phyloP scores from a whole-genome alignment of 2,329 filamentous ascomycete species.

The Hymenoscyphus fraxineus region DNA sequence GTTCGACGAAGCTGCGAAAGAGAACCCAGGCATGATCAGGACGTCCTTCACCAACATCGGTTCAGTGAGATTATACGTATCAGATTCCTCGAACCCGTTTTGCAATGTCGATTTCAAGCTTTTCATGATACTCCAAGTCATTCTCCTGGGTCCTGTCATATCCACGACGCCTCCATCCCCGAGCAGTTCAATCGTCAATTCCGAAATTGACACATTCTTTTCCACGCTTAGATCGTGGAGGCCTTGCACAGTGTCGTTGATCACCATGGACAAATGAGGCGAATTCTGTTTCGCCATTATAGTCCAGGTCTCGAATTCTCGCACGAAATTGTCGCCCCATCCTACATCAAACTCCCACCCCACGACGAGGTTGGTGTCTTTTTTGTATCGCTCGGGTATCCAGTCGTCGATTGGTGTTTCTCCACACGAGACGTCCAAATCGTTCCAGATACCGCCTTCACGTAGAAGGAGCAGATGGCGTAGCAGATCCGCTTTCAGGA shows the following conservation, averaged over 20 bases:
- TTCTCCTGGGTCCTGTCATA: constrained; percentile 29
- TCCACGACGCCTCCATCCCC: constrained; percentile 33
- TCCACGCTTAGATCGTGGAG: constrained; percentile 16
- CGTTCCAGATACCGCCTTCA: constrained; percentile 40
- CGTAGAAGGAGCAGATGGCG: constrained; percentile 39
- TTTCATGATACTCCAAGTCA: constrained; percentile 27
- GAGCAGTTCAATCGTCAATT: constrained; percentile 24
- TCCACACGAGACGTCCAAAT: constrained; percentile 38
- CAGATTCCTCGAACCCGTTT: constrained; percentile 14
- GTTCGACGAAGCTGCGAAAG: constrained; percentile 16
- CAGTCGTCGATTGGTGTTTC: constrained; percentile 33
- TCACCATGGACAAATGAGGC: constrained; percentile 26
- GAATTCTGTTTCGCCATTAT: constrained; percentile 28
- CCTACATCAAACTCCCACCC: constrained; percentile 38
- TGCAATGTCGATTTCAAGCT: constrained; percentile 25
- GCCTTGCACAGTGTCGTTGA: constrained; percentile 29
- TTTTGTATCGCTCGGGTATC: constrained; percentile 35
- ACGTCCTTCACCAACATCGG: constrained; percentile 32
- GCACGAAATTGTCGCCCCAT: constrained; percentile 14
- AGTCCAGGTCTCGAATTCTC: constrained; percentile 33
- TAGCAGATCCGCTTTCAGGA: constrained; percentile 40
- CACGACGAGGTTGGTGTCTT: constrained; percentile 34
- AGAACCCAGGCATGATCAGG: constrained; percentile 16
- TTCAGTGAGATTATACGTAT: constrained; percentile 24
- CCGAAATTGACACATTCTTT: constrained; percentile 18